Percentiles rank a stretch among this genome's conserved stretches.
These are phyloP conservation scores for Mycena leptocephala DNA, from an alignment of 768 basidiomycete genomes.

Conservation along the genomic window DNA sequence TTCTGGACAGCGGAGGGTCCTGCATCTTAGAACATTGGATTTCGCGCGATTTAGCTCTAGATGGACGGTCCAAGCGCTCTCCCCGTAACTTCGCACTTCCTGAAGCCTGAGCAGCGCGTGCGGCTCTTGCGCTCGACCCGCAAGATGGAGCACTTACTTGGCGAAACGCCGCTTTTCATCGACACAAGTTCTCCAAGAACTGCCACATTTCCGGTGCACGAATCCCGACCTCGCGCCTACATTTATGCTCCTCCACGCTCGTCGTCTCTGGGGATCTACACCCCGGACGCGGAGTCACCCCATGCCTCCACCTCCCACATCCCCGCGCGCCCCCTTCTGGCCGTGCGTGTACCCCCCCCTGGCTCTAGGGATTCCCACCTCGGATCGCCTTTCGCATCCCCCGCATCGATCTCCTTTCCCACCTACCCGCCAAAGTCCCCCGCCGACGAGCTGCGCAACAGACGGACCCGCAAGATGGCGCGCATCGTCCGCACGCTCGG, in stretches of 20 bases:
- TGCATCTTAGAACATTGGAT: too few species aligned
- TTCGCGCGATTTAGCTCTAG: too few species aligned
- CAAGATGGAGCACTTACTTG: slow-evolving; percentile 58
- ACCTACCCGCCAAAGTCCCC: background rate
- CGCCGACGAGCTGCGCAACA: slow-evolving; percentile 33
- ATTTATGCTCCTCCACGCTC: slow-evolving; percentile 16
- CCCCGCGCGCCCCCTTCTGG: slow-evolving; percentile 1
- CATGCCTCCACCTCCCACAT: background rate
- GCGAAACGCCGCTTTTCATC: slow-evolving; percentile 38
- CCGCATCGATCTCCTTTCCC: background rate
- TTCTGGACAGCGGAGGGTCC: too few species aligned
- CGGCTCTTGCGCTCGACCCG: slow-evolving; percentile 56
- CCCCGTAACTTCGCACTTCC: too few species aligned
- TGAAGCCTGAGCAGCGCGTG: slow-evolving; percentile 19
- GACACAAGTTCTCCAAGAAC: slow-evolving; percentile 8
- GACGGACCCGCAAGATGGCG: slow-evolving; percentile 55
- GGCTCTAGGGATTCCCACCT: background rate
- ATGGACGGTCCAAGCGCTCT: too few species aligned
- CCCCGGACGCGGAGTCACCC: background rate
- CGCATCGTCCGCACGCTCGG: slow-evolving; percentile 64
- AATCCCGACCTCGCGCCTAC: background rate
- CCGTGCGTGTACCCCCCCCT: background rate
- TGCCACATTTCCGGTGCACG: background rate
- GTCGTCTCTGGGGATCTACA: slow-evolving; percentile 1
- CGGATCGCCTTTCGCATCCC: background rate